These are phyloP conservation scores for Saccharata proteae DNA, from an alignment of 2,329 filamentous ascomycete genomes.

Conservation along the genomic window DNA sequence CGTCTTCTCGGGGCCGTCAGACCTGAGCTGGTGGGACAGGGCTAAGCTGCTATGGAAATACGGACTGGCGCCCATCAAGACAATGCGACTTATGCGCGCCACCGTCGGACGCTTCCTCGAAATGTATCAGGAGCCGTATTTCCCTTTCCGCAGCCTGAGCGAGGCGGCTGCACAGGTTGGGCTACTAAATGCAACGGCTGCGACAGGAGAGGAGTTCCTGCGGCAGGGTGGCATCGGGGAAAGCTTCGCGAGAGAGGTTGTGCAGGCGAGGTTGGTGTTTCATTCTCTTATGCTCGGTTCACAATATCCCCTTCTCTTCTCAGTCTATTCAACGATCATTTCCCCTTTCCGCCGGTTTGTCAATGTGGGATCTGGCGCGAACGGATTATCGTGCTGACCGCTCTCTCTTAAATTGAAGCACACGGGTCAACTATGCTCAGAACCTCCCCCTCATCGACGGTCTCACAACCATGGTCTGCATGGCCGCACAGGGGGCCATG, in stretches of 20 bases:
- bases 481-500: constrained; percentile 77
- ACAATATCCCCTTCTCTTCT: too few species aligned
- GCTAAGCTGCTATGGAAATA: constrained; percentile 77
- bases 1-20: constrained; percentile 52
- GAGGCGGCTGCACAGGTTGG: constrained; percentile 55
- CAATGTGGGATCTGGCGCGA: neutral
- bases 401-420: constrained; percentile 39
- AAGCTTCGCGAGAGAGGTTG: constrained; percentile 63
- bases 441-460: constrained; percentile 82
- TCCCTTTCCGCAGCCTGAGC: constrained; percentile 72
- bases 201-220: constrained; percentile 65
- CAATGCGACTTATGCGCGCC: constrained; percentile 57
- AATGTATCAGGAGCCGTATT: constrained; percentile 70
- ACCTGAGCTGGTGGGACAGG: constrained; percentile 64
- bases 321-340: neutral
- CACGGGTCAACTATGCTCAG: constrained; percentile 87
- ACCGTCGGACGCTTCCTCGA: constrained; percentile 62
- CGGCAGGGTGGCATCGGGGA: constrained; percentile 53
- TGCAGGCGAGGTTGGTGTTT: constrained; percentile 52
- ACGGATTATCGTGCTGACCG: constrained; percentile 1
- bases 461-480: constrained; percentile 80
- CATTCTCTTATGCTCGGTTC: too few species aligned
- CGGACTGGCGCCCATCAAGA: constrained; percentile 62
- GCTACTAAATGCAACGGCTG: constrained; percentile 51
- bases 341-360: too few species aligned